These are phyloP conservation scores for Saturnispora hagleri DNA, from an alignment of 805 yeast species.

Conservation along the genomic window DNA sequence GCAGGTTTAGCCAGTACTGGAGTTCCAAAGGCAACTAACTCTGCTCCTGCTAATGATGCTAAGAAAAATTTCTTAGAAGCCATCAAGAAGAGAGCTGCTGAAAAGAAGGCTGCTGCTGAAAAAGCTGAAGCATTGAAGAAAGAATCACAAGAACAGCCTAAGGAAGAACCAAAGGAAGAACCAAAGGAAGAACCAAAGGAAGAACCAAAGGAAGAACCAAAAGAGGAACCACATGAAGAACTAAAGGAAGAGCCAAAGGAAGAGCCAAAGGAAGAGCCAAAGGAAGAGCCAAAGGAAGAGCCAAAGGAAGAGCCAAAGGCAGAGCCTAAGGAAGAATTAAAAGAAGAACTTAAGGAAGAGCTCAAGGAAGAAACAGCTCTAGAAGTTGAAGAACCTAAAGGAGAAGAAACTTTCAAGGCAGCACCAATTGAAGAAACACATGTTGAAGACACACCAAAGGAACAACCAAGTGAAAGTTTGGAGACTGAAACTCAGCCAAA, in stretches of 20 bases:
- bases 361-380: background rate
- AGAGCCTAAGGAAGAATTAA: slow-evolving; percentile 3
- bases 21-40: background rate
- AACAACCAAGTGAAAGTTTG: background rate
- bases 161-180: background rate
- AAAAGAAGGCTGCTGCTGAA: slow-evolving; percentile 1
- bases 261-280: background rate
- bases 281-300: background rate
- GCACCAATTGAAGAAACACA: background rate
- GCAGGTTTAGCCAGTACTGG: background rate
- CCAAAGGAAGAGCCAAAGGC: slow-evolving; percentile 7
- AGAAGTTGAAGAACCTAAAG: slow-evolving; percentile 1
- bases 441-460: background rate
- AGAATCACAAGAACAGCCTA: background rate
- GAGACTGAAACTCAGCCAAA: background rate
- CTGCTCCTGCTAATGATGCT: slow-evolving; percentile 3
- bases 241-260: background rate
- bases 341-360: slow-evolving; percentile 13
- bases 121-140: background rate
- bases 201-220: background rate
- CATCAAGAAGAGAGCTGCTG: slow-evolving; percentile 4
- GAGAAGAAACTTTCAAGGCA: background rate
- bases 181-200: background rate
- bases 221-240: background rate
- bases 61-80: slow-evolving; percentile 2